A percentile compares a stretch with the other conserved stretches of the same genome.
Evolutionary conservation across 1,284 basidiomycete species (phyloP).

Genomic region (Heterobasidion occidentale): DNA sequence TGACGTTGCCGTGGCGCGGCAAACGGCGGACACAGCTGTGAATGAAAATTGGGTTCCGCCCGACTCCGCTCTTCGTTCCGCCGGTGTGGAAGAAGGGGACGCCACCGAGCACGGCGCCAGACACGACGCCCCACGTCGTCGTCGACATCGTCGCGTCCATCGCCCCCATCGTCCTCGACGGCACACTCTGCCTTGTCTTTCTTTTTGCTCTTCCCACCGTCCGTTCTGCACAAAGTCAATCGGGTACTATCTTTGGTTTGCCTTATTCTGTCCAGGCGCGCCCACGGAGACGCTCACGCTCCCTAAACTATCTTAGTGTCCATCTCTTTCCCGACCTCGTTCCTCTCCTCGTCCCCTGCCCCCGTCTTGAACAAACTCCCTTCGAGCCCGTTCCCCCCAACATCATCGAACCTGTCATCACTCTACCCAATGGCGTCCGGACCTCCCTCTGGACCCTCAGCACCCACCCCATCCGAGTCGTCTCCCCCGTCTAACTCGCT

Average conservation of each 20-base stretch:
- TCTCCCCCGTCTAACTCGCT: slow-evolving; percentile 18
- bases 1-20: background rate
- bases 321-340: slow-evolving; percentile 1
- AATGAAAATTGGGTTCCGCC: slow-evolving; percentile 4
- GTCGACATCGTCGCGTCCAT: background rate
- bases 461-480: slow-evolving; percentile 1
- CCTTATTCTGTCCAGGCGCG: slow-evolving; percentile 5
- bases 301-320: slow-evolving; percentile 7
- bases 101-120: background rate
- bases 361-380: background rate
- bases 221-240: background rate
- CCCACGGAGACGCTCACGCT: slow-evolving; percentile 7
- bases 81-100: background rate
- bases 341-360: slow-evolving; percentile 4
- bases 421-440: slow-evolving; percentile 15
- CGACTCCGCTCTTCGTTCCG: background rate
- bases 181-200: background rate
- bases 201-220: background rate
- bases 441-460: slow-evolving; percentile 10
- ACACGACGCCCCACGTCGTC: background rate
- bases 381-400: background rate
- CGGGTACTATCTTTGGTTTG: background rate
- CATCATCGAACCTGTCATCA: background rate
- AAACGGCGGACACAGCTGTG: background rate
- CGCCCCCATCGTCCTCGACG: background rate